Conservation (phyloP, 2,329 filamentous ascomycete species). For the Paramyrothecium sp. region DNA sequence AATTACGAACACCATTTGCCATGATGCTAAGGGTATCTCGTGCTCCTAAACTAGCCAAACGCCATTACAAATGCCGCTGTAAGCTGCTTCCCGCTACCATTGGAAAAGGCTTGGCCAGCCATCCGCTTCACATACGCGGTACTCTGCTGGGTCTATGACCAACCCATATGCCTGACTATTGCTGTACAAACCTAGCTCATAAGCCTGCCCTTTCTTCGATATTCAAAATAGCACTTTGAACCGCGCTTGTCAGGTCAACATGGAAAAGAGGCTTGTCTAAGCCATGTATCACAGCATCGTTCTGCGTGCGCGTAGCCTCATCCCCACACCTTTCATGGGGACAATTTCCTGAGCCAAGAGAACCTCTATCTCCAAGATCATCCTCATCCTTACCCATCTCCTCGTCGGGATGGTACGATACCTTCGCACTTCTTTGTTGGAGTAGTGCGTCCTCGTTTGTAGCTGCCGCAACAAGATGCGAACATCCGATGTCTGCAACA, state of each 20-base stretch:
- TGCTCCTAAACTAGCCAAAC: too few relatives aligned
- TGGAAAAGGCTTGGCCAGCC: too few relatives aligned
- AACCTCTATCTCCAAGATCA: slow-evolving; percentile 27
- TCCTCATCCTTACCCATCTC: slow-evolving; percentile 30
- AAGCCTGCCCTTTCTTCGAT: slow-evolving; percentile 54
- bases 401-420: slow-evolving; percentile 23
- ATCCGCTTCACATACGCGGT: too few relatives aligned
- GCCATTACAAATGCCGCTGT: too few relatives aligned
- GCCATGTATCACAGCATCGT: slow-evolving; percentile 72
- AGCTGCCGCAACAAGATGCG: slow-evolving; percentile 64
- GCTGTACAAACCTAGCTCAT: slow-evolving; percentile 6
- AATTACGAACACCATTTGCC: too few relatives aligned
- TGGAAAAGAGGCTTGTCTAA: slow-evolving; percentile 91
- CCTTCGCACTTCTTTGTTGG: too few relatives aligned
- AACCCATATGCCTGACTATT: not conserved
- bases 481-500: slow-evolving; percentile 80
- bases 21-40: too few relatives aligned
- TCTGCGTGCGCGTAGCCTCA: slow-evolving; percentile 34
- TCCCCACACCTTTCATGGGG: slow-evolving; percentile 34
- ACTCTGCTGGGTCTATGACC: not conserved
- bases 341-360: not conserved
- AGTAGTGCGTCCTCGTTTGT: slow-evolving; percentile 53
- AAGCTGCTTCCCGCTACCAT: too few relatives aligned
- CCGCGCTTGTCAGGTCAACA: slow-evolving; percentile 82
- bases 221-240: slow-evolving; percentile 85